Conservation (phyloP, 2,329 filamentous ascomycete species). For the Neonectria ditissima region DNA sequence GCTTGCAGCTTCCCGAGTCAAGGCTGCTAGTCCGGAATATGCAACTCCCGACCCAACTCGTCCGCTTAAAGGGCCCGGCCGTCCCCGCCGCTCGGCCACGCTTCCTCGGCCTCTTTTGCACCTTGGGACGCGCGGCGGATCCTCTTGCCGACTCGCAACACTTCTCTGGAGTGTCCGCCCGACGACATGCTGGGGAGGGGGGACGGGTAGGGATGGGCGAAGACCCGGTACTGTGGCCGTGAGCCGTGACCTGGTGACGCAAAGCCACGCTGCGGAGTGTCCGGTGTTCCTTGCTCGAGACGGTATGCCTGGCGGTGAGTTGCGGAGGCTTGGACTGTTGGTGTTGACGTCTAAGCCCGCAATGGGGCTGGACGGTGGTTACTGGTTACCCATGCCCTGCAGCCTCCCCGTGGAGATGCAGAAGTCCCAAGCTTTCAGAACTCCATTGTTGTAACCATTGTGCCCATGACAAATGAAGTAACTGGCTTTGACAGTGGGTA, state of each 20-base stretch:
- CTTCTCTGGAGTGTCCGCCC: slow-evolving; percentile 9
- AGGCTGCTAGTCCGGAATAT: not conserved
- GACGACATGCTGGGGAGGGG: not conserved
- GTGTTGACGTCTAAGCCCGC: slow-evolving; percentile 19
- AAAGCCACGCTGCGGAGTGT: slow-evolving; percentile 11
- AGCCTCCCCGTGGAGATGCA: not conserved
- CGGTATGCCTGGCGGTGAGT: slow-evolving; percentile 9
- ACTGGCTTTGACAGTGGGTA: not conserved
- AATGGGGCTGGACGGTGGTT: slow-evolving; percentile 1
- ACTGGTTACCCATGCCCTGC: slow-evolving; percentile 6
- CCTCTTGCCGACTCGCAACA: slow-evolving; percentile 27
- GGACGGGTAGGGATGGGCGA: not conserved
- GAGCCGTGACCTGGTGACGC: slow-evolving; percentile 13
- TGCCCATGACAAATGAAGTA: not conserved
- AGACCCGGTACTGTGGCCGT: slow-evolving; percentile 5
- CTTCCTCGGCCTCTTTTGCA: slow-evolving; percentile 11
- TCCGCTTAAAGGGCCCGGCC: not conserved
- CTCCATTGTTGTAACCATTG: not conserved
- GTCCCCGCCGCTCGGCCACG: not conserved
- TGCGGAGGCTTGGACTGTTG: slow-evolving; percentile 10
- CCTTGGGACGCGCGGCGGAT: slow-evolving; percentile 36
- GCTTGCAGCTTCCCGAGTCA: not conserved
- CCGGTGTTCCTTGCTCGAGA: not conserved
- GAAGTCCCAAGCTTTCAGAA: not conserved
- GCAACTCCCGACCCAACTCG: not conserved